Evolutionary conservation across 2,329 filamentous ascomycete genomes (phyloP), one percentile per base, ranked within the genome.

Genomic region (Paecilomyces dactylethromorphus): DNA sequence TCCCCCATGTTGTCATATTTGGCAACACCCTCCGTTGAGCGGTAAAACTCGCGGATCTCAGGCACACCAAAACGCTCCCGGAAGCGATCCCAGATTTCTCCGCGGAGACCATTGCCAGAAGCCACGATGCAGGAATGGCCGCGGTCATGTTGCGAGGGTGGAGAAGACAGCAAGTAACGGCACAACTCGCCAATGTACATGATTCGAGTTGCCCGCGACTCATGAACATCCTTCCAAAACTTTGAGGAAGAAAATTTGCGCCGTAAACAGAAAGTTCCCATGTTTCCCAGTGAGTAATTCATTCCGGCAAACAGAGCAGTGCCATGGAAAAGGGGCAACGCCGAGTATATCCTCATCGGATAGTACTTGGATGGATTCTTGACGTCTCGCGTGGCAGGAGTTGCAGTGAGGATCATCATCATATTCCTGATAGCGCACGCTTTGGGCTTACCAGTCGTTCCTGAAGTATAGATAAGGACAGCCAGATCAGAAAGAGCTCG

Each of bases 51-150:
- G 7, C 78, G 71, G 49, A 81, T 75, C 63, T 80, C 78, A 1
- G 72, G 70, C 0, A 81, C 71, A 0, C 66, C 69, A 61, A 84
- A 78, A 0, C 84, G 79, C n/a, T 81, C 83, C 0, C 84, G 83
- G 65, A 81, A 81, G 32, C 70, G 73, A 33, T 78, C 73, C 79
- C 79, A 81, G n/a, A 81, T 74, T 60, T 81, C 79, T 0, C 72
- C 73, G 0, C 79, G 72, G 10, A 82, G 64, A 0, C 80, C 80
- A 55, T 82, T 82, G 0, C 80, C 80, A n/a, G 66, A 65, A 2
- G 76, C 78, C 1, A 78, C 72, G 22, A 76, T 77, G 59, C 77
- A 77, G 3, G 71, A 66, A 63, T 82, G 80, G 21, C 72, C 66
- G 12, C 68, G 67, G 60, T 82, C 80, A 26, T 78, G 78, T 0